These are phyloP conservation scores for Candida coleopterorum DNA, from an alignment of 805 yeast genomes.

Conservation along the genomic window DNA sequence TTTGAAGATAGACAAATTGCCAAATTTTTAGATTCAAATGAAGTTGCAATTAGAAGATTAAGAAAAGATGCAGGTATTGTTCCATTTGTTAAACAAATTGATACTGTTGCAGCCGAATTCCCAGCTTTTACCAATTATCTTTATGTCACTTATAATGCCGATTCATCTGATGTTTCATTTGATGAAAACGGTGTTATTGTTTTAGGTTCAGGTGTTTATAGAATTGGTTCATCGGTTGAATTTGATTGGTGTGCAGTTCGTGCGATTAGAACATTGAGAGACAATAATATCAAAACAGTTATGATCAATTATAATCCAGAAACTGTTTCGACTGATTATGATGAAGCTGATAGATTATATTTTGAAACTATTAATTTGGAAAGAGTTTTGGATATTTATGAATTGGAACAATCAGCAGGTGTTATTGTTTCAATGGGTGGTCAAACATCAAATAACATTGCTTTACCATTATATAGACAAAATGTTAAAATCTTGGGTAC, in stretches of 20 bases:
- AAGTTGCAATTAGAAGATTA: conserved; percentile 84
- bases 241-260: conserved; percentile 99
- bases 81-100: conserved; percentile 95
- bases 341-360: conserved; percentile 94
- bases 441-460: conserved; percentile 96
- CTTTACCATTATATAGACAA: conserved; percentile 86
- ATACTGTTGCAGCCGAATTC: conserved; percentile 98
- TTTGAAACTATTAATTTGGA: conserved; percentile 94
- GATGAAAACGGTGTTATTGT: conserved; percentile 94
- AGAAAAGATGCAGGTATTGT: conserved; percentile 82
- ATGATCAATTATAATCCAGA: conserved; percentile 99
- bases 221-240: conserved; percentile 98
- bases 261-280: conserved; percentile 89
- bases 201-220: conserved; percentile 95
- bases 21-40: conserved; percentile 79
- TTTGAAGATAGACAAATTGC: conserved; percentile 97
- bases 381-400: conserved; percentile 91
- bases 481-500: conserved; percentile 95
- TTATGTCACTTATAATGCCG: conserved; percentile 93
- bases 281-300: conserved; percentile 80
- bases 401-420: conserved; percentile 84
- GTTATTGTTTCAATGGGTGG: conserved; percentile 98
- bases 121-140: conserved; percentile 94
- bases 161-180: conserved; percentile 78
- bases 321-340: conserved; percentile 98